phyloP scores from a whole-genome alignment of 1,284 basidiomycete species.

The Leccinum fallax region DNA sequence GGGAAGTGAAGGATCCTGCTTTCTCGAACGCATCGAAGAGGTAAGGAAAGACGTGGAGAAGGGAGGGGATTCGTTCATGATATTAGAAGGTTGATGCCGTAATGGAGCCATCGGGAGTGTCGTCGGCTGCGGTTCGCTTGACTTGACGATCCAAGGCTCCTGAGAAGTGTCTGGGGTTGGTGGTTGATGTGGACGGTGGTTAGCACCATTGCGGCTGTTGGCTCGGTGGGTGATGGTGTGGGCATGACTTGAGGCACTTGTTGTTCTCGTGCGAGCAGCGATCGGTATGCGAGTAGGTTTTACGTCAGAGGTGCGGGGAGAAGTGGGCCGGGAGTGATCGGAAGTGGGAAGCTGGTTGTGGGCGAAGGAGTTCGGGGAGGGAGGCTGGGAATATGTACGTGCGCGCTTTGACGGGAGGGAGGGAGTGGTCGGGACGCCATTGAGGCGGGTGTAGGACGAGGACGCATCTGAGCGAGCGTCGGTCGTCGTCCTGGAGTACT shows the following conservation, averaged over 20 bases:
- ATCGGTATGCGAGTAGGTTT: constrained; percentile 55
- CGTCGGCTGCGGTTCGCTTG: constrained; percentile 20
- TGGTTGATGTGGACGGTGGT: constrained; percentile 25
- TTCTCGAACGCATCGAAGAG: constrained; percentile 33
- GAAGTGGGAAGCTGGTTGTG: constrained; percentile 38
- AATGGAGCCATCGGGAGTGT: constrained; percentile 23
- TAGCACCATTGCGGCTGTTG: constrained; percentile 30
- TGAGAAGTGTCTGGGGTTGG: constrained; percentile 35
- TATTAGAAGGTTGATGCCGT: constrained; percentile 32
- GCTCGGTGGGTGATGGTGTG: constrained; percentile 33
- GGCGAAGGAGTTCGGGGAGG: constrained; percentile 24
- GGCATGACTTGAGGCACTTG: constrained; percentile 45
- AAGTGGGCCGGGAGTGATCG: constrained; percentile 41
- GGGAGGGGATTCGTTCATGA: constrained; percentile 54
- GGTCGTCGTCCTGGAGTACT: constrained; percentile 34
- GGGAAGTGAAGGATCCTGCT: constrained; percentile 21
- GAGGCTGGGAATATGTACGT: constrained; percentile 62
- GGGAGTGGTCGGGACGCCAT: constrained; percentile 23
- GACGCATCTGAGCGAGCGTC: constrained; percentile 22
- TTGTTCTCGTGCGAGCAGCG: constrained; percentile 44
- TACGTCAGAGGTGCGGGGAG: constrained; percentile 39
- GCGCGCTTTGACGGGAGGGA: constrained; percentile 37
- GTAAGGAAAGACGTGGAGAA: constrained; percentile 42
- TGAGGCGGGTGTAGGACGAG: constrained; percentile 22
- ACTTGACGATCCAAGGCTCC: constrained; percentile 24